Base-by-base conservation (phyloP, 306 rosid species). In the Luffa aegyptiaca region DNA sequence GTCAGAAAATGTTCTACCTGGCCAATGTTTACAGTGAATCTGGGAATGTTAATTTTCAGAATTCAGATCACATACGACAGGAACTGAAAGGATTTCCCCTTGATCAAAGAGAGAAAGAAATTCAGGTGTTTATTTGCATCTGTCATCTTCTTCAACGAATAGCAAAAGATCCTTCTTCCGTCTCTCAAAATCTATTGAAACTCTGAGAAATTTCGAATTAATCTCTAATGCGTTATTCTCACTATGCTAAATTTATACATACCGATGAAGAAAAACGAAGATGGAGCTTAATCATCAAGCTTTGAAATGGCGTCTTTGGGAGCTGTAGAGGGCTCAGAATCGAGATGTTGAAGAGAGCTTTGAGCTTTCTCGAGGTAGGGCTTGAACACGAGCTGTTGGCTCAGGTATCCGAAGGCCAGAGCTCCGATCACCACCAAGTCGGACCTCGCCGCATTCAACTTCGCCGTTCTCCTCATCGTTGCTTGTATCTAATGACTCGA, bases 361-460 rank as follows among this genome's bases (percentile, higher is more conserved):
- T 88, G 94, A 64, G 97, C 97, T 85, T 86, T 87, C 59, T 92
- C 92, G 16, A 94, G 91, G 77, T 82, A 94, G 73, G 96, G 91
- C 72, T 90, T 91, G 86, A 92, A 90, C 11, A 91, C 97, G 42
- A 94, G 88, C 36, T 83, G 92, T 0, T 91, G 5, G 78, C 89
- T 94, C 16, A 94, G 82, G 81, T 90, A 94, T 12, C 98, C 98
- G 72, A 94, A 94, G 10, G 95, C 97, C 69, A 92, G 17, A 17
- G 97, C 88, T 83, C 98, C 97, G 39, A 94, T n/a, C 77, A 94
- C 97, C 80, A 94, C 97, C 59, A 94, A 80, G 31, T 86, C 90
- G 37, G 97, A 94, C 84, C 97, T 86, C 75, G 88, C 78, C 68
- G 95, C 93, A 57, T 92, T 94, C 92, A 80, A 74, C 86, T 75